Evolutionary conservation across 192 early-diverging fungal species (phyloP), one percentile per base, ranked within the genome.

Genomic region (Dissophora ornata): DNA sequence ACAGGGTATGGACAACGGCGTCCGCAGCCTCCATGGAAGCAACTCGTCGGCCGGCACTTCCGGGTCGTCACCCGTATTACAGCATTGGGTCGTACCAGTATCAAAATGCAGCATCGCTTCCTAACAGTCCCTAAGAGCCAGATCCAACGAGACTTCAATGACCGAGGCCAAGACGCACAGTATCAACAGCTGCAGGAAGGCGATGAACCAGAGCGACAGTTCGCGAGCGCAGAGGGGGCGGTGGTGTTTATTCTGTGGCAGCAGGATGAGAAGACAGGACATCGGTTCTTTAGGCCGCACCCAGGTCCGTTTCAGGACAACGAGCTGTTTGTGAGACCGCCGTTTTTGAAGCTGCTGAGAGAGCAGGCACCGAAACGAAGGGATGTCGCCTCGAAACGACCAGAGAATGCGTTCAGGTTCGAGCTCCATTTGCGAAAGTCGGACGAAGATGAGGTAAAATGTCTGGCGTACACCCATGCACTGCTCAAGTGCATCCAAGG

Each of bases 361-460:
- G 26, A 53, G 12, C 22, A 55, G n/a, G 52, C 24, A 16, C 55
- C 36, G 12, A 15, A 15, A 11, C 36, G 18, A 28, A 28, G 57
- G 7, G 11, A 47, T 15, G 33, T 19, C 4, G 56, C 1, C 12
- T 45, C 48, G 16, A 12, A n/a, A n/a, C 57, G 67, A 13, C 69
- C 59, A 15, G 52, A 42, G 41, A 54, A 71, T 49, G 69, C 69
- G 18, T 71, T 71, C 36, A 32, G 40, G 38, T 52, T 62, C 32
- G 30, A 29, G n/a, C 30, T 71, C 7, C 44, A 47, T 29, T 24
- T 71, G 8, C 32, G 69, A 24, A 36, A 47, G 22, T 71, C 69
- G 22, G 69, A 71, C 29, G 48, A 49, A 22, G 69, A 71, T 21
- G 32, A 67, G 55, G 65, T 67, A 48, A n/a, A n/a, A 30, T 26